Evolutionary conservation across 352 stramenopile species (phyloP).

Genomic region (Albugo laibachii): DNA sequence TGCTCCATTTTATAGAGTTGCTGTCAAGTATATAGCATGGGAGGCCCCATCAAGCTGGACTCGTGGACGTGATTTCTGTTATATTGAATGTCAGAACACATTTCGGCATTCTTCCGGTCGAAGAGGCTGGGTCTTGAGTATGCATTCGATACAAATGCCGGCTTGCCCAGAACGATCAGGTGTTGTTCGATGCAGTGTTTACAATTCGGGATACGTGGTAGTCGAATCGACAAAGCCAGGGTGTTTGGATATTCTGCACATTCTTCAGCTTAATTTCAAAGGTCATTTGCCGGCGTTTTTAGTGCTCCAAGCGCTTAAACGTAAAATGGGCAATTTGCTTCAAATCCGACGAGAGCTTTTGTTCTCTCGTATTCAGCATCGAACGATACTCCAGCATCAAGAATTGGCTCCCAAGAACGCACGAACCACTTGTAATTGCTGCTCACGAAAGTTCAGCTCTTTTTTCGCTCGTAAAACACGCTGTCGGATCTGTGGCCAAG

Average conservation of each 20-base stretch:
- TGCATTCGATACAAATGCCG: constrained; percentile 71
- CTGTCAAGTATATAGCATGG: constrained; percentile 52
- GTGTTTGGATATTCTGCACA: constrained; percentile 76
- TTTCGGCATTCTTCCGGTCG: constrained; percentile 50
- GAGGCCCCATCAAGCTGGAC: constrained; percentile 37
- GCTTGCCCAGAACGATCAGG: constrained; percentile 46
- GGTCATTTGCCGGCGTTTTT: constrained; percentile 44
- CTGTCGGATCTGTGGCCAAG: constrained; percentile 50
- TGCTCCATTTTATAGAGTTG: constrained; percentile 6
- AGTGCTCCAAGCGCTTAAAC: constrained; percentile 41
- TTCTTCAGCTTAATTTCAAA: constrained; percentile 73
- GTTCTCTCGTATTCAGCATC: constrained; percentile 17
- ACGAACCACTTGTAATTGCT: constrained; percentile 30
- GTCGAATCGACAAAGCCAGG: constrained; percentile 49
- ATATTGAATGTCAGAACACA: constrained; percentile 58
- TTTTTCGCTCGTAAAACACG: constrained; percentile 50
- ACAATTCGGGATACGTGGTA: constrained; percentile 63
- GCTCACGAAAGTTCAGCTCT: constrained; percentile 36
- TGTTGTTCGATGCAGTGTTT: constrained; percentile 57
- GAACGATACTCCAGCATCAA: too few relatives aligned
- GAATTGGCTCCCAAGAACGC: constrained; percentile 48
- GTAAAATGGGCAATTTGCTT: constrained; percentile 37
- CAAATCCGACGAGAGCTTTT: constrained; percentile 32
- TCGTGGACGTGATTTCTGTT: constrained; percentile 44
- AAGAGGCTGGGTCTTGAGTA: constrained; percentile 52